Base-by-base conservation (phyloP, 805 yeast species). In the Candida dajiaensis region DNA sequence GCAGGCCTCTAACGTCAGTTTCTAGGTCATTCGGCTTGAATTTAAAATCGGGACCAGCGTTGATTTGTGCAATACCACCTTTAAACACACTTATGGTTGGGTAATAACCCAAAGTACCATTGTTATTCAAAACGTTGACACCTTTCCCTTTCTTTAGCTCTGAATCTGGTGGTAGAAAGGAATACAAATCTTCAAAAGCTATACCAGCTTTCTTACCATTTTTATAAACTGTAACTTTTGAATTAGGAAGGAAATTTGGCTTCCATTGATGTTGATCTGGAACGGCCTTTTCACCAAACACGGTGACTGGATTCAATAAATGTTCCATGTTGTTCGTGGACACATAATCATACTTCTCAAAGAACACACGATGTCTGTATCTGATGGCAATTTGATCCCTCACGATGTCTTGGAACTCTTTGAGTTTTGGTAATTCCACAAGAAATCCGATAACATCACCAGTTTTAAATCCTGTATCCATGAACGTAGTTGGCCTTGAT, bases 361-460 rank as follows among this genome's bases (percentile, higher is more conserved):
- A 89, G 66, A 79, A 89, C 23, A 88, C 67, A 41, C 83, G 81
- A 47, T 77, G 82, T 58, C 83, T 86, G 66, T 85, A 89, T 55
- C 85, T 76, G 43, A 94, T 86, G 2, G 97, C 97, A 43, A 86
- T 83, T 57, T 92, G 89, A 57, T 89, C 97, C 46, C 98, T 74
- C 2, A 77, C 64, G 15, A 85, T 69, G 53, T 84, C 83, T 42
- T 64, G 63, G 43, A 68, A 64, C 1, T 62, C 62, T 11, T 68
- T 60, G 9, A 73, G 44, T 31, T 65, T 53, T 0, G 99, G 98
- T 4, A 94, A 67, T 28, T 75, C 76, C 13, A 94, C 73, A 41
- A 88, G 64, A 47, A 94, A 61, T 0, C 99, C 98, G 26, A 94
- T 73, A 3, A 80, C 80, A 62, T 94, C 99, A 11, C 97, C 97